Percentiles rank a stretch among this genome's conserved stretches.
Conservation (phyloP, 306 rosid species). For the Cucurbita ficifolia region DNA sequence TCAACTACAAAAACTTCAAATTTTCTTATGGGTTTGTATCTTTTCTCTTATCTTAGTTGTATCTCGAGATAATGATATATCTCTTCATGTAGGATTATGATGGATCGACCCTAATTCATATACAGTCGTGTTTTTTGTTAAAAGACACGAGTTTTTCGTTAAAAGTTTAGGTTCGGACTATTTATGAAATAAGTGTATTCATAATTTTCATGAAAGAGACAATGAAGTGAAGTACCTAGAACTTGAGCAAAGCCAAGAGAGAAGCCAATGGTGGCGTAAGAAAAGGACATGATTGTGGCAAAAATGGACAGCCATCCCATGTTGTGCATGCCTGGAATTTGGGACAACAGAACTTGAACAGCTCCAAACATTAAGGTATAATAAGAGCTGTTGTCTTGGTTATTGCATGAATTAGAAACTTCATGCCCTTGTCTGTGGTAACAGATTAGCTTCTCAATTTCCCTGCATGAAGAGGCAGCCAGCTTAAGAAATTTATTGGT, state of each 20-base stretch:
- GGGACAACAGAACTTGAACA: slow-evolving; percentile 55
- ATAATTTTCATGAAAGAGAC: no score
- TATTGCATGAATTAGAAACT: slow-evolving; percentile 27
- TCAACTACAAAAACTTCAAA: no score
- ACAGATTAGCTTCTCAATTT: slow-evolving; percentile 55
- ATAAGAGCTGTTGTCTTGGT: slow-evolving; percentile 21
- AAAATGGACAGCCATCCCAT: slow-evolving; percentile 24
- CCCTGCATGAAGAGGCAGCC: neutral
- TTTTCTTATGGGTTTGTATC: neutral
- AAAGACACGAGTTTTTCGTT: no score
- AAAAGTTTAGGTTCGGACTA: no score
- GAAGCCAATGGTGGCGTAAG: slow-evolving; percentile 20
- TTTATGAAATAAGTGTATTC: no score
- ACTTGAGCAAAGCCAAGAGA: slow-evolving; percentile 20
- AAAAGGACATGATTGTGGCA: slow-evolving; percentile 30
- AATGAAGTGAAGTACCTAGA: no score
- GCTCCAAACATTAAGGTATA: slow-evolving; percentile 65
- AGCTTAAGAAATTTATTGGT: no score
- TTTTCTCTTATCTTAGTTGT: no score
- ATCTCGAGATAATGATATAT: no score
- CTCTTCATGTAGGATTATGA: no score
- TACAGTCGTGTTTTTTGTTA: no score
- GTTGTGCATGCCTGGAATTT: slow-evolving; percentile 40
- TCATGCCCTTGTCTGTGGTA: slow-evolving; percentile 68
- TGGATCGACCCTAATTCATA: no score